Evolutionary conservation across 805 yeast genomes (phyloP), one percentile per base, ranked within the genome.

Genomic region (Myxozyma lipomycoides): DNA sequence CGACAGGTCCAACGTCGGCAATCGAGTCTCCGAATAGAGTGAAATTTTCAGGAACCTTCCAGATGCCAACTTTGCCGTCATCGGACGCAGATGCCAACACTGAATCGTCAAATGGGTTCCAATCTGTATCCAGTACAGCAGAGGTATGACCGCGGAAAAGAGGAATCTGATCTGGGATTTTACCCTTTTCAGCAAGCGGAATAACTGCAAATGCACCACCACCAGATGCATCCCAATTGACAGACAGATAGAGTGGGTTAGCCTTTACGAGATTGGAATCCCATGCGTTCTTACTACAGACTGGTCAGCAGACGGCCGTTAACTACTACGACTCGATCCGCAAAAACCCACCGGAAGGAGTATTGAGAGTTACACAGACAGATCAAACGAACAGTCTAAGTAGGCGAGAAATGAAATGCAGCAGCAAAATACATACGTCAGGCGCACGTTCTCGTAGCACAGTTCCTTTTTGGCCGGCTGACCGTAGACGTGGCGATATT

Each of bases 201-300:
- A 93, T 81, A 10, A 95, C 86, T 1, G 96, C 96, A 73, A 93
- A 90, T 0, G 98, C 95, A 46, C 99, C 99, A 56, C 98, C 98
- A 37, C 98, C 98, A 9, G 95, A 84, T 28, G 96, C 76, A 52
- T 86, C 88, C 96, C 96, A 89, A 67, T 87, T 89, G 58, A 89
- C 84, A 0, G 96, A 77, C 38, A 93, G 69, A 63, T 79, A 93
- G 67, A 84, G 83, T 35, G 96, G 91, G 67, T 93, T 93, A 58
- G 86, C 79, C 63, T 88, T 82, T 59, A 93, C 78, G 58, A 93
- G 75, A 68, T 91, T 91, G 45, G 96, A 86, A 69, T 93, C 99
- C 86, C 96, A 93, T 1, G 98, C 98, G 64, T 89, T 90, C 64
- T 86, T 83, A 60, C 95, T 86, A 49, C 84, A 22, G n/a, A 22